phyloP scores from a whole-genome alignment of 1,139 yeast species.

The Yamadazyma epiphylla region DNA sequence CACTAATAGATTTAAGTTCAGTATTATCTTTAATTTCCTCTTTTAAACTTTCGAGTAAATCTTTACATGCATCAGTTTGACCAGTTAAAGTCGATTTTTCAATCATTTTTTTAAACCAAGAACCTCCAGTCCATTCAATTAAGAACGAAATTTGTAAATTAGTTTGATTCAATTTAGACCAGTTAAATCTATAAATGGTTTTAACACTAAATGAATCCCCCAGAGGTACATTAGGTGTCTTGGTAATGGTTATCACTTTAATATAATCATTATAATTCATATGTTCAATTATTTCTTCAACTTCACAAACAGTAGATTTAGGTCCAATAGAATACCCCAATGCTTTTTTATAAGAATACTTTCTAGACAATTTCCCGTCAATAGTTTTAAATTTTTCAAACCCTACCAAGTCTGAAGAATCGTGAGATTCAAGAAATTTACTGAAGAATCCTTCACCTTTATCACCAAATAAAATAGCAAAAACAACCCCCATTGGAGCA shows the following conservation, averaged over 20 bases:
- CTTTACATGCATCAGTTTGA: constrained; percentile 38
- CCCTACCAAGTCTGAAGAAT: constrained; percentile 44
- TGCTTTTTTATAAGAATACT: constrained; percentile 41
- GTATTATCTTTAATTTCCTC: constrained; percentile 18
- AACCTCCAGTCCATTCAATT: constrained; percentile 52
- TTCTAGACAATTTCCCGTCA: constrained; percentile 30
- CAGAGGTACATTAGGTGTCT: constrained; percentile 60
- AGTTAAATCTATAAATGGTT: constrained; percentile 45
- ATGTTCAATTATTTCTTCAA: constrained; percentile 41
- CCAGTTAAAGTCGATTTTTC: constrained; percentile 50
- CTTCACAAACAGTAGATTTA: constrained; percentile 50
- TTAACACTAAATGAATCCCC: constrained; percentile 51
- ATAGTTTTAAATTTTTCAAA: constrained; percentile 35
- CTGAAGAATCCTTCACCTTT: constrained; percentile 36
- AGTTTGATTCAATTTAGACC: constrained; percentile 45
- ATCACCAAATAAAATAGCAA: constrained; percentile 45
- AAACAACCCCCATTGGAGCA: constrained; percentile 51
- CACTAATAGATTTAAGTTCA: constrained; percentile 1
- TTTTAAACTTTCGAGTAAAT: constrained; percentile 24
- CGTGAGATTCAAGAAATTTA: constrained; percentile 38
- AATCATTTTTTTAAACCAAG: constrained; percentile 55
- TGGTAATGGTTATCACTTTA: constrained; percentile 34
- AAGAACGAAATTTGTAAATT: constrained; percentile 38
- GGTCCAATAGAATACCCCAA: constrained; percentile 57
- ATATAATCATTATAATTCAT: constrained; percentile 35